Base-by-base conservation (phyloP, 257 asterid species). In the Pogostemon cablin region DNA sequence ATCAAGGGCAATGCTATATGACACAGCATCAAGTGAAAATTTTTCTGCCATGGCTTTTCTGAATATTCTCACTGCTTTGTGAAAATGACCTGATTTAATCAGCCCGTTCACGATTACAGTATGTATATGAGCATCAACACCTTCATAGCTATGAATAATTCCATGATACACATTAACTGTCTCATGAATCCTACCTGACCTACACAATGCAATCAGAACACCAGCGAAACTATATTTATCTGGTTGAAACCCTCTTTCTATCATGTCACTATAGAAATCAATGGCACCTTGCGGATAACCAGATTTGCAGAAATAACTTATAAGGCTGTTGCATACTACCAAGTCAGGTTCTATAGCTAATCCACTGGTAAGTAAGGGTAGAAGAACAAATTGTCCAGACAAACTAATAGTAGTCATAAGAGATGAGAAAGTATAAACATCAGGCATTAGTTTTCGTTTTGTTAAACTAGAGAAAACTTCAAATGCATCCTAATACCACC, bases 161-260 rank as follows among this genome's bases (percentile, higher is more conserved):
- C 90, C 95, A 56, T 41, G 59, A 75, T 90, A 88, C 25, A 86
- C 87, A 20, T 83, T 78, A 61, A 86, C 78, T 32, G 97, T 95
- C 62, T 86, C 88, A 10, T n/a, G 67, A 25, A 67, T 78, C 76
- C 86, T 86, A 55, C 96, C 90, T 9, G 48, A 74, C 60, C 74
- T 76, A 82, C 90, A 86, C 62, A 86, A 65, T 34, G 90, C 95
- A 66, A 72, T 80, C 40, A 90, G 70, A 55, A 88, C 80, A 68
- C 83, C 89, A 49, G 90, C 84, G 72, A 78, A 88, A 77, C 86
- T 90, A 75, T 88, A 90, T 59, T 82, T 88, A 77, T 90, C 96
- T 6, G 95, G 90, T 59, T 12, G 15, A 67, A 88, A 86, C 46
- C 90, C 93, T 62, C 86, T 77, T 39, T 85, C 84, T 78, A 86